Base-by-base conservation (phyloP, 371 early-diverging fungal species). In the Rhizopus microsporus region DNA sequence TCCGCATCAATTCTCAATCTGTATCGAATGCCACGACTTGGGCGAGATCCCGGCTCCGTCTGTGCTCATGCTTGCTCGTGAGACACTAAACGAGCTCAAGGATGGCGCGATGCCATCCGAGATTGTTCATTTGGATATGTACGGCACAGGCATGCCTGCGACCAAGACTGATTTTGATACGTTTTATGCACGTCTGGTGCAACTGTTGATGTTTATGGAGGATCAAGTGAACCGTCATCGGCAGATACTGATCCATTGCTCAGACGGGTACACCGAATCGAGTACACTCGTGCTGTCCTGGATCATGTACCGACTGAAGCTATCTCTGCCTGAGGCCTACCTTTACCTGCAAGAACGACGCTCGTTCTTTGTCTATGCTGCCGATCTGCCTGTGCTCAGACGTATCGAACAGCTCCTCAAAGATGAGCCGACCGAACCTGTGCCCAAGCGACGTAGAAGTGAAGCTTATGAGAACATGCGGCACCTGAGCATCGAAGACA, bases 251-350 rank as follows among this genome's bases (percentile, higher is more conserved):
- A 78, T 87, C 45, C 83, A 87, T 53, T 87, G 85, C 43, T 67
- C 80, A 3, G 87, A 87, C 45, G 87, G 85, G 9, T 87, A 87
- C 48, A 85, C 84, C 0, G 87, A 87, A 51, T 76, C 81, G 1
- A 79, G 82, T 35, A 44, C 83, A 15, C 33, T 87, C 12, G 77
- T 71, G 0, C 62, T 87, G 12, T 60, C 71, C 13, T 79, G 81
- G 63, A 59, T 87, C 35, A 87, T 87, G 85, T 81, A 76, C 50
- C 69, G 77, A 10, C 63, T 67, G 38, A 69, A 69, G 50, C 37
- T 82, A 31, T 59, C 64, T 30, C 64, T 87, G 44, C 84, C 85
- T 0, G 77, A 82, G 54, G 85, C 87, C 1, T 87, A 82, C 68
- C 59, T 87, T 7, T 69, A 72, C 42, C 51, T 87, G n/a, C 87